Base-by-base conservation (phyloP, 164 flowering plant genomes). In the Stephania cephalantha region DNA sequence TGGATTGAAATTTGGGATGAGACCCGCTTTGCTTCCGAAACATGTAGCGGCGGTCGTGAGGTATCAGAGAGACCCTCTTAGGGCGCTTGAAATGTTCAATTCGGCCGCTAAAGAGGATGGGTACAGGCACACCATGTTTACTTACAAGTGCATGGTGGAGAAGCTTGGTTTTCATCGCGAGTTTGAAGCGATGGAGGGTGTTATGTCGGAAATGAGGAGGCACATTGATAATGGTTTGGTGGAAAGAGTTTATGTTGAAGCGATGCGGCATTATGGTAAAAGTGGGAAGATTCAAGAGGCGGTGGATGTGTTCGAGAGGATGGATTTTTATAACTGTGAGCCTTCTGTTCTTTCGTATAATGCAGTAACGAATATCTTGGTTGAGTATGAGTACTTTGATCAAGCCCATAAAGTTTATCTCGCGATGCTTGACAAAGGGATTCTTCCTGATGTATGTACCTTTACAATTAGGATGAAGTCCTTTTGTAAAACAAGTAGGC, bases 291-390 rank as follows among this genome's bases (percentile, higher is more conserved):
- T 72, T 20, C 48, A 55, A 72, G 74, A 55, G 20, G 74, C 74
- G 8, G 66, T 58, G 31, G 74, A 58, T 55, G 67, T 58, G 9
- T 72, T 72, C 55, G 74, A 72, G 67, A 58, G 74, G 67, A 72
- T 72, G 74, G 74, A 72, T 61, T 94, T 94, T 53, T 91, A 84
- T 66, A 75, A 83, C 46, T 92, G 97, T 72, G 88, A 85, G 80
- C 91, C 88, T 1, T 84, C 92, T 3, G 91, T 90, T 76, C 78
- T 76, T 42, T 90, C 98, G 6, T 88, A 58, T 58, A 72, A 72
- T 20, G 30, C 74, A 42, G 55, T 72, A 18, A 55, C 61, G 65
- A 72, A 72, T 22, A 72, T 72, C 46, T 72, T 72, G 68, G 66
- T 72, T 72, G 74, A 72, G 68, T 30, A 58, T 55, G 35, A 58